Evolutionary conservation across 2,329 filamentous ascomycete genomes (phyloP), one percentile per base, ranked within the genome.

Genomic region (Stagonosporopsis vannaccii): DNA sequence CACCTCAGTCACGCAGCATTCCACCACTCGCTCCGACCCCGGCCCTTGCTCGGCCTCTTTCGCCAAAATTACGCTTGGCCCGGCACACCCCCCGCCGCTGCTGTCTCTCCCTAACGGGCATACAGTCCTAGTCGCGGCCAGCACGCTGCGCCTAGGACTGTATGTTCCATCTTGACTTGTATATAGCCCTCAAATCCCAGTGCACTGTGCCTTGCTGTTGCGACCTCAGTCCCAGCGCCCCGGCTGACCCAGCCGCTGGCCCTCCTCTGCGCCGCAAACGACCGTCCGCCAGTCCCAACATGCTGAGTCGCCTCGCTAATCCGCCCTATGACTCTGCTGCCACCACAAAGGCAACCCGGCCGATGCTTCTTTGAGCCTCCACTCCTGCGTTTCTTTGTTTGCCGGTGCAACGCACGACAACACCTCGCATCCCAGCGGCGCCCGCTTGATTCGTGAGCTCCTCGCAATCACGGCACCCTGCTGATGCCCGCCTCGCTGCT

Each of bases 261-360:
- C 36, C 47, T 42, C 51, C 35, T 28, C 40, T n/a, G 52, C 51
- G 61, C 64, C 50, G 62, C 64, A 63, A 64, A 67, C 62, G 55
- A 60, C 55, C 51, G 52, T 48, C 42, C 36, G 26, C 32, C 50
- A 40, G 42, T 41, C 53, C 51, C 60, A 58, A 44, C 46, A 46
- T 53, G 37, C 37, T 46, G 48, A 53, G 32, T 45, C 44, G 32
- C 33, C 51, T 57, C 41, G 56, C 65, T 64, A 65, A 66, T 55
- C 58, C 59, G 41, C 58, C 48, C 60, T 60, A 61, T 60, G 57
- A 62, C 59, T 59, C 62, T 58, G 17, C 36, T 36, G 36, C 46
- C 44, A 51, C 55, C 48, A 65, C 65, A 60, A 64, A 60, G 63
- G 51, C 59, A 60, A 48, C 43, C 42, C 52, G 50, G 44, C 61